phyloP scores from a whole-genome alignment of 2,329 filamentous ascomycete species.

The Sporothrix brasiliensis region DNA sequence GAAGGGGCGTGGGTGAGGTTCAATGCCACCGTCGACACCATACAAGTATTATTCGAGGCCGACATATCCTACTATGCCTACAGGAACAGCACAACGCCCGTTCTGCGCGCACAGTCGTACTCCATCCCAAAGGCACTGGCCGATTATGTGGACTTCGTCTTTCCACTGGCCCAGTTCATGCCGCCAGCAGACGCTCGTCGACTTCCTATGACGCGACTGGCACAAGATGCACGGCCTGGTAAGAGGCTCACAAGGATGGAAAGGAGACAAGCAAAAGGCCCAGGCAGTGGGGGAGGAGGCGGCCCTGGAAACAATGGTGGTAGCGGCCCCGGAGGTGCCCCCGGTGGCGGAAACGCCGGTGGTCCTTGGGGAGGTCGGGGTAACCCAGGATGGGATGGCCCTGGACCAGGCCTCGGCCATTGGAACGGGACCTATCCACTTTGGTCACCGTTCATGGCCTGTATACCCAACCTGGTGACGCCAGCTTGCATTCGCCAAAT shows the following conservation, averaged over 20 bases:
- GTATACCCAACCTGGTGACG: conserved; percentile 41
- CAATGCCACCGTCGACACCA: conserved; percentile 46
- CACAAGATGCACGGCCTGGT: neutral
- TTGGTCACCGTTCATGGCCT: conserved; percentile 36
- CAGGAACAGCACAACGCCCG: conserved; percentile 39
- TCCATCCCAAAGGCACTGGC: conserved; percentile 48
- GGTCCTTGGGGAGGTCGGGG: neutral
- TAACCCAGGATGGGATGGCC: neutral
- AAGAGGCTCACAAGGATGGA: neutral
- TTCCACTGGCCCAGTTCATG: conserved; percentile 56
- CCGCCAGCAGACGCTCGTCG: conserved; percentile 40
- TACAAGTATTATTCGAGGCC: conserved; percentile 49
- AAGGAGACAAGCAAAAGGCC: neutral
- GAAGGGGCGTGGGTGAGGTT: conserved; percentile 51
- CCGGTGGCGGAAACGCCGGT: neutral
- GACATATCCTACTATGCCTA: conserved; percentile 50
- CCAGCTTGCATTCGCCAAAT: conserved; percentile 50
- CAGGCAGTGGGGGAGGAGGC: neutral
- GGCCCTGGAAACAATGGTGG: neutral
- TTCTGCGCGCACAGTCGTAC: conserved; percentile 52
- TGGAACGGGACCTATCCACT: conserved; percentile 36
- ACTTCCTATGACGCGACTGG: neutral
- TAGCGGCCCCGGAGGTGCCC: neutral
- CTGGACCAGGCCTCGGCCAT: conserved; percentile 24
- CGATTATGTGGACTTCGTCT: conserved; percentile 50